Evolutionary conservation across 1,284 basidiomycete genomes (phyloP).

Genomic region (Sphagnurus paluster): DNA sequence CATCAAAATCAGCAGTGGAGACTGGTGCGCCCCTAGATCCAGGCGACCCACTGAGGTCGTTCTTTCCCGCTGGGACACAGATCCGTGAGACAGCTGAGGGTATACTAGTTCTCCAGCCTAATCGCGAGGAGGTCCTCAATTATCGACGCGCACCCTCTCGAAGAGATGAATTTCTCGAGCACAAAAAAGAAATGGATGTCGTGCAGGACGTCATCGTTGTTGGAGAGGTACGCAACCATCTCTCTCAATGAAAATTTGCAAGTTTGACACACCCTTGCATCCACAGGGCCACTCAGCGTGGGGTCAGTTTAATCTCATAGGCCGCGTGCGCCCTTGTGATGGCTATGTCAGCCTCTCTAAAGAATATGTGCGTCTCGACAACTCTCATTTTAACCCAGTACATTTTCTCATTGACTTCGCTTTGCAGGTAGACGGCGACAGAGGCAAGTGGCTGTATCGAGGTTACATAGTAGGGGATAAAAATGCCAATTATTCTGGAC

Average conservation of each 20-base stretch:
- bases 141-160: conserved; percentile 39
- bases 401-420: not conserved
- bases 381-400: not conserved
- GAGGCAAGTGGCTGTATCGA: conserved; percentile 77
- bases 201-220: conserved; percentile 65
- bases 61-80: conserved; percentile 50
- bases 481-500: conserved; percentile 63
- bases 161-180: conserved; percentile 4
- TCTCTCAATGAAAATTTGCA: not conserved
- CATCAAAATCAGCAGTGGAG: too few relatives aligned
- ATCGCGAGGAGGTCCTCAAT: conserved; percentile 31
- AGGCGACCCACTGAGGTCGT: conserved; percentile 50
- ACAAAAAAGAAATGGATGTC: conserved; percentile 18
- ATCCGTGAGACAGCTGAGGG: conserved; percentile 42
- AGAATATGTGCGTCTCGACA: conserved; percentile 60
- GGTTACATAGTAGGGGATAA: conserved; percentile 70
- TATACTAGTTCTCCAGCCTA: conserved; percentile 43
- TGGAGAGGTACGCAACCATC: conserved; percentile 54
- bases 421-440: conserved; percentile 57
- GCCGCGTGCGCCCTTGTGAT: conserved; percentile 68
- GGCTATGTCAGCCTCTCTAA: conserved; percentile 72
- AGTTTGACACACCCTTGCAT: conserved; percentile 5
- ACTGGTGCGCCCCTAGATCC: conserved; percentile 45
- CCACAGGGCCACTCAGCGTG: conserved; percentile 77
- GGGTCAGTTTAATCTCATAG: conserved; percentile 74